Percentiles rank a stretch among this genome's conserved stretches.
Conservation (phyloP, 148 eudicot genomes). For the Beta vulgaris region DNA sequence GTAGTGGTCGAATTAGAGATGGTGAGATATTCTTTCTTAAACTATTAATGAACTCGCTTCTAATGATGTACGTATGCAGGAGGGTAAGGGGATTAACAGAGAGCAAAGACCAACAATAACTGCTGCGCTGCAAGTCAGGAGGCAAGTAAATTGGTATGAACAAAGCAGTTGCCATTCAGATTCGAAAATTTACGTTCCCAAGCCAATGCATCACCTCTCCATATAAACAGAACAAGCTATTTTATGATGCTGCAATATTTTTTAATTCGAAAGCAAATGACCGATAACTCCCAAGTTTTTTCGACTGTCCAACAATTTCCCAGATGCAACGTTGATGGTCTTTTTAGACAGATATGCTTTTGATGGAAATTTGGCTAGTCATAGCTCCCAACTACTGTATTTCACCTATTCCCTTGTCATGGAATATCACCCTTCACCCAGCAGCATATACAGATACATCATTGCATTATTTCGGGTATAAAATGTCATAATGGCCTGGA, state of each 20-base stretch:
- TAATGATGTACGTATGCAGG: not conserved
- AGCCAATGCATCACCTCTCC: constrained; percentile 16
- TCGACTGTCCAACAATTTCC: constrained; percentile 17
- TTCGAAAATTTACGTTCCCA: not conserved
- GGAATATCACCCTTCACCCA: constrained; percentile 8
- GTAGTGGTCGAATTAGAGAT: no score
- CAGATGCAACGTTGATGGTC: constrained; percentile 3
- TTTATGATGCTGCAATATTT: constrained; percentile 4
- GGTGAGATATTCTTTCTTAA: no score
- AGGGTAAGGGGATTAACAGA: not conserved
- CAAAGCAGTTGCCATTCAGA: constrained; percentile 10
- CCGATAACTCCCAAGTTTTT: constrained; percentile 6
- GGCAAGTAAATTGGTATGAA: constrained; percentile 11
- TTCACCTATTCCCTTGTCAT: constrained; percentile 14
- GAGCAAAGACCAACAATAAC: not conserved
- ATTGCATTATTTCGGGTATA: constrained; percentile 55
- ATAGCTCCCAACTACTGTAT: constrained; percentile 1
- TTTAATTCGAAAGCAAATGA: constrained; percentile 13
- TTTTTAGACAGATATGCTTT: not conserved
- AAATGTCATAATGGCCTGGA: constrained; percentile 94
- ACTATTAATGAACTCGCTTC: no score
- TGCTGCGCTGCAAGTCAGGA: not conserved
- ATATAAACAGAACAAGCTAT: not conserved
- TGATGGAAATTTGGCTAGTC: not conserved
- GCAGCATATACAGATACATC: not conserved